Evolutionary conservation across 2,329 filamentous ascomycete genomes (phyloP), one percentile per base, ranked within the genome.

Genomic region (Chaetothyriales sp.): DNA sequence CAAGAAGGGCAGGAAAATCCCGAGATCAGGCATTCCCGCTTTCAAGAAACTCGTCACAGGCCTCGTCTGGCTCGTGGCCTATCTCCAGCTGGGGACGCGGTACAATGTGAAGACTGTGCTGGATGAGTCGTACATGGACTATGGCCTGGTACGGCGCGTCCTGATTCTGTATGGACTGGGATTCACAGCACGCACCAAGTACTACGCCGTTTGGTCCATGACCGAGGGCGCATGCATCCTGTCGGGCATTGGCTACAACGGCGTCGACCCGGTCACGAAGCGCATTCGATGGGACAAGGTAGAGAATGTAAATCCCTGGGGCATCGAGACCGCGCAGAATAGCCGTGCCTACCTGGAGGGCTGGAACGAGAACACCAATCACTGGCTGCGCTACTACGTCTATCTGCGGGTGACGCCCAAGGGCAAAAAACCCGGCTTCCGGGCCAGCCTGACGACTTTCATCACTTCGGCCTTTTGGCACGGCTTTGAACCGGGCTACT

Each of bases 331-430:
- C 0, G 92, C 90, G 1, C 89, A 95, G 69, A 98, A 97, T 66
- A 86, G 86, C n/a, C 82, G 90, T 50, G 89, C 81, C 1, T 97
- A 92, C 62, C 77, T 98, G 2, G 90, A 83, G 47, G 85, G 81
- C 63, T 98, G 92, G 92, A 98, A 98, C 68, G 95, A 95, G 73
- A 97, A 97, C 69, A 98, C 92, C 10, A 98, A 95, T 67, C 81
- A 87, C 63, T 98, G 92, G 92, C 73, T 98, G 55, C 81, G 89
- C 46, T 95, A 97, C 68, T 98, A 95, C 65, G 77, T 98, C 60
- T 98, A 97, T 65, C 76, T 98, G 47, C 83, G 92, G 20, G 92
- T 98, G 2, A 98, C 92, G 0, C 92, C 92, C 0, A 85, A 86
- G 61, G 92, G 92, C 50, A 92, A 89, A 74, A 98, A 97, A 68